A percentile compares a stretch with the other conserved stretches of the same genome.
phyloP scores from a whole-genome alignment of 2,329 filamentous ascomycete species.

The Venturia asperata region DNA sequence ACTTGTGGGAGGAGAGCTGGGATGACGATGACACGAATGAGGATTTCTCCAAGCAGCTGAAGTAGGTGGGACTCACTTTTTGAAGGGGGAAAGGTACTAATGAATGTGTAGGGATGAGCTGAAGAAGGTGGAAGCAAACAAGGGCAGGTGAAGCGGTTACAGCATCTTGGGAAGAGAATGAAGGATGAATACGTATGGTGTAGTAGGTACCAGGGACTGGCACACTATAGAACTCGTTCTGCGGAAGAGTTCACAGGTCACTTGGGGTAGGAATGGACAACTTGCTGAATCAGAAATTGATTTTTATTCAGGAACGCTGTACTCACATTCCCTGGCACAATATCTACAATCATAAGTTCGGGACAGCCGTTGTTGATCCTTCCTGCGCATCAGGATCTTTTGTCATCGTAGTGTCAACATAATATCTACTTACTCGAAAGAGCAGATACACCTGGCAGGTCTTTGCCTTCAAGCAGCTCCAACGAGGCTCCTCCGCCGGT shows the following conservation, averaged over 20 bases:
- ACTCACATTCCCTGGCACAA: background rate
- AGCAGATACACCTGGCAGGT: conserved; percentile 84
- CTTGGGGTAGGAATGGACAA: background rate
- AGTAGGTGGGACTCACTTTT: conserved; percentile 51
- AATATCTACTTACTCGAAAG: conserved; percentile 64
- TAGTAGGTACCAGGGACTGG: background rate
- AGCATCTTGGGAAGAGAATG: background rate
- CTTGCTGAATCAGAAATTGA: background rate
- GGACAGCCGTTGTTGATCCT: conserved; percentile 26
- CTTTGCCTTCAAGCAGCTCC: conserved; percentile 97
- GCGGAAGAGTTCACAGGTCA: too few relatives aligned
- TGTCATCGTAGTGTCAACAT: conserved; percentile 7
- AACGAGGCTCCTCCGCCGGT: conserved; percentile 93
- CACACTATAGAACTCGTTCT: too few relatives aligned
- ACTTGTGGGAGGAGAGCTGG: conserved; percentile 99
- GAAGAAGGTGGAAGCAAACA: conserved; percentile 81
- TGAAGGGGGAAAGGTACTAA: conserved; percentile 24
- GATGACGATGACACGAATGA: conserved; percentile 96
- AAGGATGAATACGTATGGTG: background rate
- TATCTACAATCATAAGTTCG: conserved; percentile 13
- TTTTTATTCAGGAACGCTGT: background rate
- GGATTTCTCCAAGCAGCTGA: conserved; percentile 91
- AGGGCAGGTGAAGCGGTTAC: conserved; percentile 28
- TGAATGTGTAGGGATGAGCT: conserved; percentile 64
- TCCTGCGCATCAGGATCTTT: conserved; percentile 45